phyloP scores from a whole-genome alignment of 768 basidiomycete genomes.

The Calocera viscosa region DNA sequence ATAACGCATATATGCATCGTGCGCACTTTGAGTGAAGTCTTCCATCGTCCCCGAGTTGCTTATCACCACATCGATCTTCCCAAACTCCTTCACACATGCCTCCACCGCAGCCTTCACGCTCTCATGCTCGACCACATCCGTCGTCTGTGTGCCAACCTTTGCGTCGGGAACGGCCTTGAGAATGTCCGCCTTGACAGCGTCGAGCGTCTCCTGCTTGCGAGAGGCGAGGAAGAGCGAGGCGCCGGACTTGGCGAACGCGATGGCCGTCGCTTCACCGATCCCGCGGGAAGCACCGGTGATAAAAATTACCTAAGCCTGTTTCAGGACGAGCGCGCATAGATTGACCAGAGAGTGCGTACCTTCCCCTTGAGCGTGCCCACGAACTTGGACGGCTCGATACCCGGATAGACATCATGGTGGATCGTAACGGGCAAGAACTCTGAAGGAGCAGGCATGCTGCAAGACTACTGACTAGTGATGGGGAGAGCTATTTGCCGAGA shows the following conservation, averaged over 20 bases:
- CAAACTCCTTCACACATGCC: conserved; percentile 16
- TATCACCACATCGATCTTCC: conserved; percentile 21
- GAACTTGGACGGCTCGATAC: conserved; percentile 10
- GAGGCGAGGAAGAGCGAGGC: conserved; percentile 18
- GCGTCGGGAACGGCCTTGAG: conserved; percentile 13
- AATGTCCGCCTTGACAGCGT: conserved; percentile 13
- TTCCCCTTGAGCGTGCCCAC: conserved; percentile 11
- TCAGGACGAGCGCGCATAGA: neutral
- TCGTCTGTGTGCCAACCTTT: conserved; percentile 2
- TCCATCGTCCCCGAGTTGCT: conserved; percentile 18
- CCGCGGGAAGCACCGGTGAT: conserved; percentile 21
- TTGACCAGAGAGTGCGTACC: conserved; percentile 3
- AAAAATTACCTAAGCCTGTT: neutral
- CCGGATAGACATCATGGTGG: conserved; percentile 10
- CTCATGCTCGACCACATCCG: conserved; percentile 16
- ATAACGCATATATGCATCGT: neutral
- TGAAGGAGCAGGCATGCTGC: conserved; percentile 11
- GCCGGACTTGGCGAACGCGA: conserved; percentile 12
- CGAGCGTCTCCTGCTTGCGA: conserved; percentile 11
- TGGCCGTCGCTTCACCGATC: conserved; percentile 18
- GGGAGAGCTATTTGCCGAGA: too few species aligned
- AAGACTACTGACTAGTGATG: too few species aligned
- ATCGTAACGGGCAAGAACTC: conserved; percentile 2
- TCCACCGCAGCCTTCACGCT: conserved; percentile 17
- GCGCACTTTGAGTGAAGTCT: neutral